These are phyloP conservation scores for Candida koratica DNA, from an alignment of 805 yeast species.

Conservation along the genomic window DNA sequence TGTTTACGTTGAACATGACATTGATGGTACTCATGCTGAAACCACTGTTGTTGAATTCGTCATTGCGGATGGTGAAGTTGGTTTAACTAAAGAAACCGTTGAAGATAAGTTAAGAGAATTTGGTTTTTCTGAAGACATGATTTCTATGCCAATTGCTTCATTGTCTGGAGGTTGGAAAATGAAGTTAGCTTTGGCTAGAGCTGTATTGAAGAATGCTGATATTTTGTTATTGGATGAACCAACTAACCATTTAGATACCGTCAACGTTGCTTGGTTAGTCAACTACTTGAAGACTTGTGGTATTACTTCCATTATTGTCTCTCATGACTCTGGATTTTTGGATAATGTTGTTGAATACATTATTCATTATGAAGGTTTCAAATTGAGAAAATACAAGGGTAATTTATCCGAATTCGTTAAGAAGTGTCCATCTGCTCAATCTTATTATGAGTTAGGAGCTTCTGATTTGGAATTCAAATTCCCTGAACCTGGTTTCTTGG, in stretches of 20 bases:
- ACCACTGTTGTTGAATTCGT: slow-evolving; percentile 93
- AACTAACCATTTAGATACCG: slow-evolving; percentile 99
- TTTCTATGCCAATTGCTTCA: slow-evolving; percentile 88
- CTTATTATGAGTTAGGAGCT: slow-evolving; percentile 98
- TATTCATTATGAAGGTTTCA: slow-evolving; percentile 99
- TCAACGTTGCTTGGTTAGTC: slow-evolving; percentile 99
- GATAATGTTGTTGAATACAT: slow-evolving; percentile 97
- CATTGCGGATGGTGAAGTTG: slow-evolving; percentile 73
- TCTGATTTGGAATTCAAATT: slow-evolving; percentile 93
- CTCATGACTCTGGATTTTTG: slow-evolving; percentile 99
- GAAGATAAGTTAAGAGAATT: slow-evolving; percentile 78
- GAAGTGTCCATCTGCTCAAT: slow-evolving; percentile 98
- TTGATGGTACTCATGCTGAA: slow-evolving; percentile 97
- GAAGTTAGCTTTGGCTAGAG: slow-evolving; percentile 99
- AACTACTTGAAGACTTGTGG: slow-evolving; percentile 99
- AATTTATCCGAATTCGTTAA: slow-evolving; percentile 97
- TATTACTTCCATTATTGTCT: slow-evolving; percentile 95
- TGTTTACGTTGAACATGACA: slow-evolving; percentile 99
- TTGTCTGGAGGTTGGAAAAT: slow-evolving; percentile 99
- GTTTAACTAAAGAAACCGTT: slow-evolving; percentile 67
- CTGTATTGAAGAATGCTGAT: slow-evolving; percentile 97
- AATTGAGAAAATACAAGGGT: slow-evolving; percentile 99
- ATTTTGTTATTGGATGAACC: slow-evolving; percentile 98
- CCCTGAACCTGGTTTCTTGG: slow-evolving; percentile 99
- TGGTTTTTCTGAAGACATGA: slow-evolving; percentile 92